These are phyloP conservation scores for Colletotrichum gloeosporioides DNA, from an alignment of 2,329 filamentous ascomycete genomes.

Conservation along the genomic window DNA sequence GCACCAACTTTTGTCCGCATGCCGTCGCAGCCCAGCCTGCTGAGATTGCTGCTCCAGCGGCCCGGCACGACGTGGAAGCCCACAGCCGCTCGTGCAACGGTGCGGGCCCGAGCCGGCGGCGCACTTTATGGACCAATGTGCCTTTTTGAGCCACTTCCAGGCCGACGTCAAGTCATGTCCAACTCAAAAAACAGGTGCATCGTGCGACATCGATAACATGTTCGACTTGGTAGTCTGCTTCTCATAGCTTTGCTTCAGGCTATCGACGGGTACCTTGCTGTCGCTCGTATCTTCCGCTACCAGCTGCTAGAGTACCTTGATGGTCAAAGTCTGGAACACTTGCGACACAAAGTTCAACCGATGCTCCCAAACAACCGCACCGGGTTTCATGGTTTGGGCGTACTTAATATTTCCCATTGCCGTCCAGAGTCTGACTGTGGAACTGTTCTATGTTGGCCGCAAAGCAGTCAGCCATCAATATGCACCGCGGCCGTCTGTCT, in stretches of 20 bases:
- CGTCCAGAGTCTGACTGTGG: not conserved
- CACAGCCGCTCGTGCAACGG: not conserved
- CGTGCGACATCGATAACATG: not conserved
- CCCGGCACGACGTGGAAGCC: not conserved
- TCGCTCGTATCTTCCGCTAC: not conserved
- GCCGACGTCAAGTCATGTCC: not conserved
- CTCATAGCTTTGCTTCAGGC: not conserved
- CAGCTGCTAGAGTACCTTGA: not conserved
- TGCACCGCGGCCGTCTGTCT: not conserved
- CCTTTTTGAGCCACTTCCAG: not conserved
- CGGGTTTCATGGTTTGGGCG: not conserved
- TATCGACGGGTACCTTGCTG: not conserved
- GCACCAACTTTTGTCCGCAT: not conserved
- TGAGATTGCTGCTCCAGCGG: not conserved
- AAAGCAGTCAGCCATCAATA: not conserved
- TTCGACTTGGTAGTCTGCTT: not conserved
- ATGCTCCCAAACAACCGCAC: not conserved
- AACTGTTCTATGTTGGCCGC: not conserved
- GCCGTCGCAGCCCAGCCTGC: not conserved
- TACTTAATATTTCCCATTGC: not conserved
- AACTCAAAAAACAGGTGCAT: not conserved
- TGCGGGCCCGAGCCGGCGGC: not conserved
- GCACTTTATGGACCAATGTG: not conserved
- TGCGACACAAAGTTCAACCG: not conserved
- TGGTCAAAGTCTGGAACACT: not conserved